Base-by-base conservation (phyloP, 2,329 filamentous ascomycete species). In the Sclerotinia trifoliorum region DNA sequence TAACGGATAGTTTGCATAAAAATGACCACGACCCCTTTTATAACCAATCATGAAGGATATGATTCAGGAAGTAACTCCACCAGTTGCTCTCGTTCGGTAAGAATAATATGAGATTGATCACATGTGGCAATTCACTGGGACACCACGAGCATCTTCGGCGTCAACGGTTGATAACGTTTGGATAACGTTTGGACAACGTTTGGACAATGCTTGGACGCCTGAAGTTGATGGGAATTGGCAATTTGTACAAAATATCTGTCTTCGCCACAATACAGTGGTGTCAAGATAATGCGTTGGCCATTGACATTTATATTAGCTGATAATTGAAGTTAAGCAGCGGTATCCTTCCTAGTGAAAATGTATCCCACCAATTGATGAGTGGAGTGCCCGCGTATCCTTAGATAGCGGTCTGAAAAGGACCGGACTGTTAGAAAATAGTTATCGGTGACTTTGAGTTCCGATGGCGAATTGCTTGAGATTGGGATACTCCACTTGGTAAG, bases 21-120 rank as follows among this genome's bases (percentile, higher is more conserved):
- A 21, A 32, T n/a, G 29, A 39, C 60, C 48, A 29, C 58, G 46
- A 39, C 54, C 32, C 21, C 54, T 26, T 51, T 7, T 21, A 39
- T 29, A 13, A 8, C 65, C 65, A 52, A 51, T 66, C 55, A 51
- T n/a, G 13, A 35, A 26, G 29, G 17, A 44, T 26, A 42, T n/a
- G 3, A 60, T 49, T 26, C 10, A 32, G 44, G 15, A 44, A 42
- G 39, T 39, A 32, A 55, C 17, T 52, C 35, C 35, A 10, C 35
- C 35, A 10, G 8, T 35, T 35, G 35, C 35, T 35, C 35, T 35
- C 35, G 7, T 8, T 24, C 39, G 13, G 48, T 46, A 32, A 54
- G n/a, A 63, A 54, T 67, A 39, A 42, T 26, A 55, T 55, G 26
- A 26, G 32, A 24, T 54, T 62, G 57, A 63, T 49, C 65, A 66